Evolutionary conservation across 495 filamentous ascomycete genomes (phyloP).

Genomic region (Neurospora sp.): DNA sequence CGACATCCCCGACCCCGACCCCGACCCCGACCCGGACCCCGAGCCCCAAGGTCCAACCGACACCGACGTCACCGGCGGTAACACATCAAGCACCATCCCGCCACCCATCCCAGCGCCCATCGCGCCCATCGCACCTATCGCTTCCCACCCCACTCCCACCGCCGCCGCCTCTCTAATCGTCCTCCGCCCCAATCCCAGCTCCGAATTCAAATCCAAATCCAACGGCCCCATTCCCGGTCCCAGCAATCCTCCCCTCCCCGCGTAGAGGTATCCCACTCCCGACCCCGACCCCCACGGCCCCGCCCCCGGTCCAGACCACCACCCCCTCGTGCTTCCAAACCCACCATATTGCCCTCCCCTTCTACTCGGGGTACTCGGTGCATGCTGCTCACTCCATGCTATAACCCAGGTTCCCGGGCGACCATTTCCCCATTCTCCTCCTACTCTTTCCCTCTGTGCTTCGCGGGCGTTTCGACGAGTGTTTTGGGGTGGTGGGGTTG

Average conservation of each 20-base stretch:
- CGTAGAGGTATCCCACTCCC: no score
- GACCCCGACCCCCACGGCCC: no score
- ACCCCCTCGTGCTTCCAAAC: not conserved
- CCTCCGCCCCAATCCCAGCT: accelerated
- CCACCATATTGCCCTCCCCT: not conserved
- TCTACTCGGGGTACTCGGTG: not conserved
- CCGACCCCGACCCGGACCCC: not conserved
- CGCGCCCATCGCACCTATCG: not conserved
- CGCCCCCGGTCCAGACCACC: not conserved
- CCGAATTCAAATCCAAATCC: not conserved
- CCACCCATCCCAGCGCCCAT: not conserved
- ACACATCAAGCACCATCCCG: not conserved
- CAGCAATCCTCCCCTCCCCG: no score
- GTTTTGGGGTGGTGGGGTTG: not conserved
- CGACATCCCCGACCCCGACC: not conserved
- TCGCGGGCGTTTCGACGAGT: not conserved
- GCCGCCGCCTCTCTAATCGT: not conserved
- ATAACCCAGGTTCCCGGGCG: not conserved
- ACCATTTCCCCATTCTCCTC: not conserved
- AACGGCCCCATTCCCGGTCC: not conserved
- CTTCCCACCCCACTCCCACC: not conserved
- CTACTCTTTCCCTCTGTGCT: not conserved
- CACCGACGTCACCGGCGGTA: not conserved
- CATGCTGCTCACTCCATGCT: no score
- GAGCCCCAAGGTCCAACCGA: not conserved